These are phyloP conservation scores for Colletotrichum gigasporum DNA, from an alignment of 2,329 filamentous ascomycete genomes.

Conservation along the genomic window DNA sequence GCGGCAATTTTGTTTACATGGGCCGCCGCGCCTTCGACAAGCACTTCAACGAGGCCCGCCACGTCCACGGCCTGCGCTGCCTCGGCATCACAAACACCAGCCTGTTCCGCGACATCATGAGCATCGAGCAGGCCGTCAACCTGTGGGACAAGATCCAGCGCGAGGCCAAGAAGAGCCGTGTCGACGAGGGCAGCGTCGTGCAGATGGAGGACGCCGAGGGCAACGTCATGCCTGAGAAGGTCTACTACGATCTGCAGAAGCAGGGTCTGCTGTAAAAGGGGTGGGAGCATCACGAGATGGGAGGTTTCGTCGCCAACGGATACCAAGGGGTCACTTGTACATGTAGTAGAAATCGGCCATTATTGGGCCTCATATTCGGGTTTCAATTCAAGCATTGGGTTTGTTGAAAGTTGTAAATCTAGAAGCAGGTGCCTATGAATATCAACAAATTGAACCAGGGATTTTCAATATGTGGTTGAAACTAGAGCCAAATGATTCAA, in stretches of 20 bases:
- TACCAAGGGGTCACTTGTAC: no score
- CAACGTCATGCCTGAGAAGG: slow-evolving; percentile 99
- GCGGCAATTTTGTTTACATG: slow-evolving; percentile 99
- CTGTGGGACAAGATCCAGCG: slow-evolving; percentile 94
- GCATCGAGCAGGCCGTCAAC: slow-evolving; percentile 86
- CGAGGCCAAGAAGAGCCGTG: slow-evolving; percentile 81
- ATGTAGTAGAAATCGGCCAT: no score
- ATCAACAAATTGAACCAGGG: no score
- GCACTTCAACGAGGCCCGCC: slow-evolving; percentile 94
- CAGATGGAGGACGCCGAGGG: slow-evolving; percentile 99
- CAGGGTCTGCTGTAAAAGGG: slow-evolving; percentile 77
- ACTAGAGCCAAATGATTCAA: no score
- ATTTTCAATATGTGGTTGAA: no score
- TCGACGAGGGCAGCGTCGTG: slow-evolving; percentile 84
- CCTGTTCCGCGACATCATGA: slow-evolving; percentile 92
- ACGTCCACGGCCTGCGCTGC: slow-evolving; percentile 94
- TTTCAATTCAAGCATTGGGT: no score
- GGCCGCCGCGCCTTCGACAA: slow-evolving; percentile 96
- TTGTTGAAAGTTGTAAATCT: no score
- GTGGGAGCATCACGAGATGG: no score
- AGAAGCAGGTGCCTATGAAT: no score
- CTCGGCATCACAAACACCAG: slow-evolving; percentile 91
- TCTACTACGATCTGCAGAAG: slow-evolving; percentile 94
- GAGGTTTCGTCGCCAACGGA: no score
- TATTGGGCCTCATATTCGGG: no score